These are phyloP conservation scores for Geotrichum macrosporum DNA, from an alignment of 1,139 yeast species.

Conservation along the genomic window DNA sequence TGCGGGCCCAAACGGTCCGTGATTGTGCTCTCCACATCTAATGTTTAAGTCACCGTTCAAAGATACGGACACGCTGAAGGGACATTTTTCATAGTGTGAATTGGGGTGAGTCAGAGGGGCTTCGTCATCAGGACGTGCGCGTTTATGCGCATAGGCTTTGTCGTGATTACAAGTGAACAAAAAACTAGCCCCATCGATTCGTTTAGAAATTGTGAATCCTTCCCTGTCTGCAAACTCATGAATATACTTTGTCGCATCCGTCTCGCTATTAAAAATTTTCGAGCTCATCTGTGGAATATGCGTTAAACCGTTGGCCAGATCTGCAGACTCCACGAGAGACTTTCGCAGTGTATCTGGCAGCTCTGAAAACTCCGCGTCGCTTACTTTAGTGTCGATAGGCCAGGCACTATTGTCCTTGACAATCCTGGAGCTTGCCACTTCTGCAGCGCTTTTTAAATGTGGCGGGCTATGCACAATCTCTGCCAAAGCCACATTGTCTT, in stretches of 20 bases:
- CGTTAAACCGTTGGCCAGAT: conserved; percentile 19
- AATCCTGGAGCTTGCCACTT: too few relatives aligned
- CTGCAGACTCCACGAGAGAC: conserved; percentile 15
- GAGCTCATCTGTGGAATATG: conserved; percentile 14
- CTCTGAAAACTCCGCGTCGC: conserved; percentile 7
- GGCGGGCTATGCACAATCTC: neutral
- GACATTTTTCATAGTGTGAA: conserved; percentile 7
- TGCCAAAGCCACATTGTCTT: neutral
- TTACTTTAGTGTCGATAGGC: conserved; percentile 20
- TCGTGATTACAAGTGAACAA: conserved; percentile 11
- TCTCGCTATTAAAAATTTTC: conserved; percentile 5
- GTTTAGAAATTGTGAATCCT: conserved; percentile 14
- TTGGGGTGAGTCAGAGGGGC: neutral
- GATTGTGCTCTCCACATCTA: conserved; percentile 16
- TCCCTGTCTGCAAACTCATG: conserved; percentile 12
- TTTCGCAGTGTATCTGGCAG: conserved; percentile 16
- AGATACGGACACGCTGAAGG: conserved; percentile 13
- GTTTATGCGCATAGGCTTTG: conserved; percentile 9
- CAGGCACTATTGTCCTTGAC: too few relatives aligned
- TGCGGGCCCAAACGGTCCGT: conserved; percentile 20
- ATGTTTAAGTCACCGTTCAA: conserved; percentile 5
- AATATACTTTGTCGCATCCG: conserved; percentile 8
- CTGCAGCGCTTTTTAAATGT: conserved; percentile 9
- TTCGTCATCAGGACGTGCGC: conserved; percentile 7
- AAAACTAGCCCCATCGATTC: neutral